Conservation (phyloP, 78 protist genomes). For the Cyanophora paradoxa region DNA sequence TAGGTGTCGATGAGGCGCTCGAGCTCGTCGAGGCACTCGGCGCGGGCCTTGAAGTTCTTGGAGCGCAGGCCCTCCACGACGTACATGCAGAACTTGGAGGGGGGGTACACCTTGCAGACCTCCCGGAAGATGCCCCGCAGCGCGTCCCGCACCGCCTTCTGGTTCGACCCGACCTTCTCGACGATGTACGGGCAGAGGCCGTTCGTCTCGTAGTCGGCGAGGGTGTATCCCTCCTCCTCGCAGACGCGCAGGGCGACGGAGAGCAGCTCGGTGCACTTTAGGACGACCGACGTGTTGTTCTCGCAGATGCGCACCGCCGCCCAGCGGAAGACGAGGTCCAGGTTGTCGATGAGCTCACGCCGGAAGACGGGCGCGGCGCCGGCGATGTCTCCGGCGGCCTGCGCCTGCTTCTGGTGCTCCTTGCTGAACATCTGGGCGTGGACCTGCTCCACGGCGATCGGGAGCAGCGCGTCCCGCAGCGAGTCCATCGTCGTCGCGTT, state of each 20-base stretch:
- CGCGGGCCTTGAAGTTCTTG: background rate
- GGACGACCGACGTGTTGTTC: background rate
- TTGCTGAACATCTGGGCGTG: background rate
- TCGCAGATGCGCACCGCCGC: background rate
- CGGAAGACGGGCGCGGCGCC: background rate
- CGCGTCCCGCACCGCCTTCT: background rate
- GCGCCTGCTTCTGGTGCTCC: background rate
- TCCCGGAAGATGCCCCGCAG: background rate
- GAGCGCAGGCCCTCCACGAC: background rate
- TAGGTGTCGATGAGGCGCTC: too few species aligned
- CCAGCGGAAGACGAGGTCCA: background rate
- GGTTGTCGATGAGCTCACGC: background rate
- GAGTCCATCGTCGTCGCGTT: background rate
- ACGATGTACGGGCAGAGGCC: background rate
- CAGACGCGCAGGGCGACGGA: background rate
- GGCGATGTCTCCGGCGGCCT: too few species aligned
- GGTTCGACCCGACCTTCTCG: background rate
- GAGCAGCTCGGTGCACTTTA: constrained; percentile 2
- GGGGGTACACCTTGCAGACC: background rate
- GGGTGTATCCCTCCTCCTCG: background rate
- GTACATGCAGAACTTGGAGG: background rate
- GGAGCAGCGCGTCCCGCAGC: background rate
- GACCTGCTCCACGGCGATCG: background rate
- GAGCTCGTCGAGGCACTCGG: constrained; percentile 1
- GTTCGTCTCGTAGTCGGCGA: background rate